Evolutionary conservation across 2,329 filamentous ascomycete genomes (phyloP).

Genomic region (Lecanicillium sp.): DNA sequence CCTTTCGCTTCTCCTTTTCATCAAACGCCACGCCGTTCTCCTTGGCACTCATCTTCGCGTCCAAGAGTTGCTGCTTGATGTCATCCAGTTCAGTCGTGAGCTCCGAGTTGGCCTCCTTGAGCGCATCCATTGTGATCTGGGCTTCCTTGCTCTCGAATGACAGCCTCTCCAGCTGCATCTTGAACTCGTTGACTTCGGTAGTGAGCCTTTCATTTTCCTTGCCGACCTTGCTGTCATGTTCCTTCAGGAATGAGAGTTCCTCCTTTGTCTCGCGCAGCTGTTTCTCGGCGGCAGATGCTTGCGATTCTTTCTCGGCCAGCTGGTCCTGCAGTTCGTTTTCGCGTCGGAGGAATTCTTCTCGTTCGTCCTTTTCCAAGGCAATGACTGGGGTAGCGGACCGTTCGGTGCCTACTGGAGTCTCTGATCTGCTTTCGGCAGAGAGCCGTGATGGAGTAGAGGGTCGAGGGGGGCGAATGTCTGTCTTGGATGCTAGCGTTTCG

Average conservation of each 20-base stretch:
- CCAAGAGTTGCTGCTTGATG: slow-evolving; percentile 89
- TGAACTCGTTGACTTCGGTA: slow-evolving; percentile 82
- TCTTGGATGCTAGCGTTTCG: slow-evolving; percentile 24
- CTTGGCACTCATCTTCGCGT: slow-evolving; percentile 94
- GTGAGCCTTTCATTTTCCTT: slow-evolving; percentile 87
- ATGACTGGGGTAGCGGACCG: slow-evolving; percentile 81
- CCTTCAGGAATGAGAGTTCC: slow-evolving; percentile 77
- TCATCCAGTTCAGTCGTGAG: slow-evolving; percentile 89
- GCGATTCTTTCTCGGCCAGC: slow-evolving; percentile 83
- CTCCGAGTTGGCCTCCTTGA: slow-evolving; percentile 93
- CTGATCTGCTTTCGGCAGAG: slow-evolving; percentile 49
- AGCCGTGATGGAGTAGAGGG: slow-evolving; percentile 47
- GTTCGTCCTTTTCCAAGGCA: slow-evolving; percentile 89
- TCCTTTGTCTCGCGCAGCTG: slow-evolving; percentile 75
- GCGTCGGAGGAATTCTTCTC: slow-evolving; percentile 87
- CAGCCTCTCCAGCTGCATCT: slow-evolving; percentile 94
- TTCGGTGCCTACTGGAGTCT: slow-evolving; percentile 64
- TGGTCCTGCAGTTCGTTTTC: slow-evolving; percentile 98
- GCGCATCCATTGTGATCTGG: slow-evolving; percentile 91
- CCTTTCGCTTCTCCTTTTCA: slow-evolving; percentile 98
- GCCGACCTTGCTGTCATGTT: slow-evolving; percentile 72
- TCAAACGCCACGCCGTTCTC: slow-evolving; percentile 84
- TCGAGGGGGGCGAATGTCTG: slow-evolving; percentile 36
- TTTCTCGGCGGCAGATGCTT: slow-evolving; percentile 72
- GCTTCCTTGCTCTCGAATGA: slow-evolving; percentile 92